These are phyloP conservation scores for Pythium dissotocum DNA, from an alignment of 352 stramenopile species.

Conservation along the genomic window DNA sequence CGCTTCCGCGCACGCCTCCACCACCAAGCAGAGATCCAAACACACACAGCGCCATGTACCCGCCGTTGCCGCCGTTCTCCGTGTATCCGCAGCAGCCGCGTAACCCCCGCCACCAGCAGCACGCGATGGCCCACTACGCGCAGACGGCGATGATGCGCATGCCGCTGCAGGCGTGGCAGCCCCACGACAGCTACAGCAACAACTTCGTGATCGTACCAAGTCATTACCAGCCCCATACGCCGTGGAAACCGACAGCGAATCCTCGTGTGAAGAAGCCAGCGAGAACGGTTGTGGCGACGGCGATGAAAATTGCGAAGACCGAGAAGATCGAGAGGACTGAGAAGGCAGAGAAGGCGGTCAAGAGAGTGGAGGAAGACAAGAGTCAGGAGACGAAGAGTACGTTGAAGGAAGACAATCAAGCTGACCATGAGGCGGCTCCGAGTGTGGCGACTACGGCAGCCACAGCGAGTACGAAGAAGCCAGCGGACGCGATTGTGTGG, in stretches of 20 bases:
- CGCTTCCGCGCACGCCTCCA: neutral
- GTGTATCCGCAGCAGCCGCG: neutral
- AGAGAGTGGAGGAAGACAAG: no score
- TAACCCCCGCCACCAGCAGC: neutral
- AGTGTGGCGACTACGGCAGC: no score
- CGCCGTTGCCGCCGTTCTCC: slow-evolving; percentile 10
- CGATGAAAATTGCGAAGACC: neutral
- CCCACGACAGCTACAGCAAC: neutral
- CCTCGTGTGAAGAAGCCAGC: neutral
- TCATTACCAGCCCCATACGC: neutral
- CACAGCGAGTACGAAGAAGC: neutral
- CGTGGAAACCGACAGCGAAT: neutral
- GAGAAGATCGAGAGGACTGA: neutral
- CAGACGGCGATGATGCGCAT: slow-evolving; percentile 4
- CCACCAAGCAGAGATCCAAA: neutral
- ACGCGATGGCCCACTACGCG: neutral
- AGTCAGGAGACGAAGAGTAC: no score
- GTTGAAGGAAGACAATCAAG: neutral
- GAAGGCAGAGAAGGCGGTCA: no score
- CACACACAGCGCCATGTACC: slow-evolving; percentile 11
- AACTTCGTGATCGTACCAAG: neutral
- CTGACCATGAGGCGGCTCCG: neutral
- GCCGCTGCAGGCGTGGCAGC: slow-evolving; percentile 7
- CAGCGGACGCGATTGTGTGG: neutral
- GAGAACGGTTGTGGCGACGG: neutral